Percentiles rank a stretch among this genome's conserved stretches.
These are phyloP conservation scores for Nitzschia sp. DNA, from an alignment of 108 stramenopile species.

Conservation along the genomic window DNA sequence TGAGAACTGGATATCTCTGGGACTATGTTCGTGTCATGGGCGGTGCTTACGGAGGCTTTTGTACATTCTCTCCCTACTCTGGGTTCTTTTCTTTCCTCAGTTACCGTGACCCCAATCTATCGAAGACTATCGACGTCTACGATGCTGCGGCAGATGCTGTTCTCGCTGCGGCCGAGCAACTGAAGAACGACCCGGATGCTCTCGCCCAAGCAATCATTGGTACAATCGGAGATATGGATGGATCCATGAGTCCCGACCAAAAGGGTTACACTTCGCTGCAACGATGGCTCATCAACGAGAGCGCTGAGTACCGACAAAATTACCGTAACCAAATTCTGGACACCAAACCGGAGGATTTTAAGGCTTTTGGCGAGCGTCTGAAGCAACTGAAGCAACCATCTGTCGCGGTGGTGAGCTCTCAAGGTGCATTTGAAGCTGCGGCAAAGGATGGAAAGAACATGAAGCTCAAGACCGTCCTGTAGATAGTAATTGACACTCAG, in stretches of 20 bases:
- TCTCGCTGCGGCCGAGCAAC: conserved; percentile 69
- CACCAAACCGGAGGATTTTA: conserved; percentile 88
- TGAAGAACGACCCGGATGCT: conserved; percentile 79
- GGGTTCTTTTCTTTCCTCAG: conserved; percentile 88
- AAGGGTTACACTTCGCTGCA: conserved; percentile 81
- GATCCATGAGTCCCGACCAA: conserved; percentile 84
- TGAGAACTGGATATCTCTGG: conserved; percentile 93
- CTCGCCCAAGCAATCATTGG: conserved; percentile 88
- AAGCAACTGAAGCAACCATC: conserved; percentile 81
- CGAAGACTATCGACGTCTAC: conserved; percentile 92
- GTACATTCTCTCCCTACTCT: conserved; percentile 80
- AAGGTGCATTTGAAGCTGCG: conserved; percentile 85
- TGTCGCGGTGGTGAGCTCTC: conserved; percentile 88
- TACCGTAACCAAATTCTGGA: conserved; percentile 87
- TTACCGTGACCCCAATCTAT: conserved; percentile 96
- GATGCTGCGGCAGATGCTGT: conserved; percentile 87
- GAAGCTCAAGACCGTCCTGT: conserved; percentile 34
- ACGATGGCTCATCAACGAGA: conserved; percentile 84
- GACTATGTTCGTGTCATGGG: conserved; percentile 95
- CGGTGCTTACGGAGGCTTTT: conserved; percentile 98
- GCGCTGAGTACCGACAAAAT: conserved; percentile 79
- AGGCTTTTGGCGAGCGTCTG: conserved; percentile 82
- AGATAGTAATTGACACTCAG: not conserved
- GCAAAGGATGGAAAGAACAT: conserved; percentile 73
- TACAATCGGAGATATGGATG: conserved; percentile 94